Evolutionary conservation across 1,139 yeast genomes (phyloP), one percentile per base, ranked within the genome.

Genomic region (Yamadazyma dendronema): DNA sequence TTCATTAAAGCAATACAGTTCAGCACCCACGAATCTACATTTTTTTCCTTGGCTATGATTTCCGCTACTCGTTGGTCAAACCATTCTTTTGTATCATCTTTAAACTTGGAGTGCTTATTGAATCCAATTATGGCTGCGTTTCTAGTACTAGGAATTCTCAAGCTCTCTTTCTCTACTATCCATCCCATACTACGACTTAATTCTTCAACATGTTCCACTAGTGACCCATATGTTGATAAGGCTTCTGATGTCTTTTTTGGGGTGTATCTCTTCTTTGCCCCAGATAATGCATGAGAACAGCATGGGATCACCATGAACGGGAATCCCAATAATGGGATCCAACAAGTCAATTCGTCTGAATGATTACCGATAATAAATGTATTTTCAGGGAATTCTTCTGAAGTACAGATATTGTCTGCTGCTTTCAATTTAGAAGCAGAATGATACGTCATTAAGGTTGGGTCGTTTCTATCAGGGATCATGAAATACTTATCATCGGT

Each of bases 261-360:
- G 2, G 79, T 63, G 51, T 75, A 90, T 48, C 97, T 67, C 6
- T 74, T 68, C 49, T 80, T 81, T 16, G 80, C 79, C 3, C 97
- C 98, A 10, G 82, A 75, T 28, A 90, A 69, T 1, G 86, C 78
- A 58, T 92, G 96, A 0, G 97, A 88, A 57, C 98, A 92, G 57
- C 98, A 92, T 3, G 98, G 97, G 29, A 92, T 86, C 6, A 89
- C 96, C 65, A 90, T 69, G 54, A 88, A 92, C 3, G 97, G 96
- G 47, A 72, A 78, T 0, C 90, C 94, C 13, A 92, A 64, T 10
- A 92, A 62, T 2, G 98, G 98, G 21, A 90, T 81, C 97, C 97
- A 92, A 47, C 96, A 86, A 0, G 97, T 90, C 41, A 92, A 70
- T 56, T 92, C 97, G 57, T 92, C 98, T 0, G 96, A 86, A 54